Percentiles rank a stretch among this genome's conserved stretches.
Conservation (phyloP, 192 early-diverging fungal species). For the Chytriomyces sp. region DNA sequence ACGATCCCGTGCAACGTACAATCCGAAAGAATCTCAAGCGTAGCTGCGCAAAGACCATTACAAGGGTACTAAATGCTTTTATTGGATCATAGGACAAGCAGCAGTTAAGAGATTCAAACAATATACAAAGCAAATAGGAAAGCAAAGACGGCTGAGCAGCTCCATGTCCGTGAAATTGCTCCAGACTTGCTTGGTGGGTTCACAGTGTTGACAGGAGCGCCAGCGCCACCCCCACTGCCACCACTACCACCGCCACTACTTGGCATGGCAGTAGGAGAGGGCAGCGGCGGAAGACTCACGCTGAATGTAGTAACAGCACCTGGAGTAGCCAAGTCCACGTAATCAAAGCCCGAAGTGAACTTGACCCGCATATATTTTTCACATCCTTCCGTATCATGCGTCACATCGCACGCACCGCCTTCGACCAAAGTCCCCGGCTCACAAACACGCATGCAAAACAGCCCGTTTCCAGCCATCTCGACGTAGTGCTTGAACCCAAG, state of each 20-base stretch:
- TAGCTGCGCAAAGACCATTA: no score
- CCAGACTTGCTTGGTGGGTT: no score
- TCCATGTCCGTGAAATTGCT: no score
- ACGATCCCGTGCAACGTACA: no score
- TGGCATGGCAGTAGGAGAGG: background rate
- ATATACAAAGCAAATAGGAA: no score
- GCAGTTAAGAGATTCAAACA: no score
- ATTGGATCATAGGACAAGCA: no score
- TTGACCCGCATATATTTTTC: background rate
- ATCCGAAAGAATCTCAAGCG: no score
- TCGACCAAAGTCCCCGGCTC: slow-evolving; percentile 7
- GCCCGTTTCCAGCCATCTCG: slow-evolving; percentile 43
- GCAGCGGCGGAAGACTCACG: background rate
- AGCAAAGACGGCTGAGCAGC: no score
- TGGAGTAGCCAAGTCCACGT: background rate
- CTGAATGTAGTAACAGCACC: background rate
- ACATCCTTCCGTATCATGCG: slow-evolving; percentile 39
- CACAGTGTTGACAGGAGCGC: background rate
- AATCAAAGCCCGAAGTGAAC: background rate
- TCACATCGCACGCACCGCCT: slow-evolving; percentile 35
- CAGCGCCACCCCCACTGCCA: background rate
- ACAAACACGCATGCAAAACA: slow-evolving; percentile 47
- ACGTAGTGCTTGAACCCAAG: slow-evolving; percentile 30
- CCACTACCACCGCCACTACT: background rate
- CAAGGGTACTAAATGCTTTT: no score